A percentile compares a stretch with the other conserved stretches of the same genome.
These are phyloP conservation scores for Neurospora sp. DNA, from an alignment of 495 filamentous ascomycete genomes.

Conservation along the genomic window DNA sequence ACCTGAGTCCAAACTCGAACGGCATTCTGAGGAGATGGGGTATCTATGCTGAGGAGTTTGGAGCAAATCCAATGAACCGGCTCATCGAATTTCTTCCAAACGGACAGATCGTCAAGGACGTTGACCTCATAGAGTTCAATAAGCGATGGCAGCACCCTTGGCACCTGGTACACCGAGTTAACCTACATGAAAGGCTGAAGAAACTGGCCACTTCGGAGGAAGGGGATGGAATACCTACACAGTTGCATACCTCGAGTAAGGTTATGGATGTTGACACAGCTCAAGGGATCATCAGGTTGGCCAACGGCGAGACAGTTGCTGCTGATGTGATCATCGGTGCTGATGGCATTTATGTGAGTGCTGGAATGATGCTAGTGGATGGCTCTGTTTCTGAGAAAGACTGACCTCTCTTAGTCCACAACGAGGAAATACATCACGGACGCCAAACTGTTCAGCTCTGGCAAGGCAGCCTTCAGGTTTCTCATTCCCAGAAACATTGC, in stretches of 20 bases:
- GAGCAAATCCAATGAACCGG: slow-evolving; percentile 22
- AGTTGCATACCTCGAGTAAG: slow-evolving; percentile 32
- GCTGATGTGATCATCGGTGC: slow-evolving; percentile 34
- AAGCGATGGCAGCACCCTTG: slow-evolving; percentile 38
- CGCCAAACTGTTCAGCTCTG: slow-evolving; percentile 33
- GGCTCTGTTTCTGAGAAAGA: background rate
- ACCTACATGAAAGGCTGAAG: slow-evolving; percentile 40
- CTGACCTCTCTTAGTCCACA: slow-evolving; percentile 14
- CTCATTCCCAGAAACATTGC: slow-evolving; percentile 36
- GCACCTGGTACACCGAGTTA: slow-evolving; percentile 42
- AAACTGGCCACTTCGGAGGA: slow-evolving; percentile 28
- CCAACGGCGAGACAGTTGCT: slow-evolving; percentile 19
- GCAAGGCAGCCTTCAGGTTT: slow-evolving; percentile 54
- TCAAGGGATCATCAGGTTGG: slow-evolving; percentile 31
- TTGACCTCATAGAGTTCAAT: slow-evolving; percentile 28
- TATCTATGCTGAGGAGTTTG: slow-evolving; percentile 24
- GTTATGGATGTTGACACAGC: slow-evolving; percentile 35
- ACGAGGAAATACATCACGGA: slow-evolving; percentile 22
- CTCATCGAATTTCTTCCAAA: slow-evolving; percentile 24
- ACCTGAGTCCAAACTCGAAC: slow-evolving; percentile 46
- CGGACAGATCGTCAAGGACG: slow-evolving; percentile 17
- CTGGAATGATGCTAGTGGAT: background rate
- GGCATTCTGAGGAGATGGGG: slow-evolving; percentile 36
- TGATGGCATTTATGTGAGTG: slow-evolving; percentile 28
- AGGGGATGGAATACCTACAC: slow-evolving; percentile 27